These are phyloP conservation scores for Moesziomyces antarcticus DNA, from an alignment of 1,284 basidiomycete genomes.

Conservation along the genomic window DNA sequence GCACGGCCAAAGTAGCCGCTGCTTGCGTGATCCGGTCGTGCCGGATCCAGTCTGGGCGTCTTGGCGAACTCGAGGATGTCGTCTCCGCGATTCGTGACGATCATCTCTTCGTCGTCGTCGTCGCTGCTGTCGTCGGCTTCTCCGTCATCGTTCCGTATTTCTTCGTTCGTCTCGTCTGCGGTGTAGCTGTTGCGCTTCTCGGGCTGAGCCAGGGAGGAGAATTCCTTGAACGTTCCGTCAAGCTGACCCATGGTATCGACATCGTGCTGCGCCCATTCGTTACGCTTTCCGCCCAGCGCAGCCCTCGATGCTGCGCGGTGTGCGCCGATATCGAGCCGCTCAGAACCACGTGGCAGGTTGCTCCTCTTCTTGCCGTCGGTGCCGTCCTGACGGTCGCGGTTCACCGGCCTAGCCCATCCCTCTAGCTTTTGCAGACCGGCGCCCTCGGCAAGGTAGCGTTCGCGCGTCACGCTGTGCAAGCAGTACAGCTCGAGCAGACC, in stretches of 20 bases:
- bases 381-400: not conserved
- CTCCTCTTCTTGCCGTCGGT: not conserved
- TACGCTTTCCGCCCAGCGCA: conserved; percentile 17
- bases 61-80: conserved; percentile 65
- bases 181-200: not conserved
- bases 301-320: conserved; percentile 41
- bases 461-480: conserved; percentile 61
- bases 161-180: conserved; percentile 2
- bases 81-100: conserved; percentile 59
- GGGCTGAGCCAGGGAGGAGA: not conserved
- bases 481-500: conserved; percentile 61
- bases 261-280: conserved; percentile 10
- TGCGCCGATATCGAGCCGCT: conserved; percentile 42
- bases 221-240: not conserved
- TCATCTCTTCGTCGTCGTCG: conserved; percentile 57
- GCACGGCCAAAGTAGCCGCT: conserved; percentile 49
- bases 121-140: conserved; percentile 34
- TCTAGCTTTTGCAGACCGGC: conserved; percentile 54
- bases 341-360: conserved; percentile 2
- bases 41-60: conserved; percentile 46
- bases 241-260: not conserved
- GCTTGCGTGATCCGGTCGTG: conserved; percentile 28
- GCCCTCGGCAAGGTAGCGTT: conserved; percentile 56
- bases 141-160: conserved; percentile 2
- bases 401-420: conserved; percentile 32